A percentile compares a stretch with the other conserved stretches of the same genome.
phyloP scores from a whole-genome alignment of 2,329 filamentous ascomycete species.

The Arthrobotrys pseudoclavata region DNA sequence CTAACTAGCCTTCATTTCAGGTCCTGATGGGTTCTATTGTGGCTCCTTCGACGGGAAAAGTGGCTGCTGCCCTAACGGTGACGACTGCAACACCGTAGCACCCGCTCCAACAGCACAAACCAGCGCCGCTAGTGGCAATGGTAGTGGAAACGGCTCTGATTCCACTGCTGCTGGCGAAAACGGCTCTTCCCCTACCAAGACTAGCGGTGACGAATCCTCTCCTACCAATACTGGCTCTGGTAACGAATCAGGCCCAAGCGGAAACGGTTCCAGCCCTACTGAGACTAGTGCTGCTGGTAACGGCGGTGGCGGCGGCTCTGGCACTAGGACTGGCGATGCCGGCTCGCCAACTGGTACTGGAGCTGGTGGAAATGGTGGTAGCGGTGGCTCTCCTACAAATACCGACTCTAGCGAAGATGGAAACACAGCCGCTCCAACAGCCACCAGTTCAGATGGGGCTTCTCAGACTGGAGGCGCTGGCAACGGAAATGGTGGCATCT shows the following conservation, averaged over 20 bases:
- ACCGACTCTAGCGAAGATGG: conserved; percentile 11
- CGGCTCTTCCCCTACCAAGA: conserved; percentile 8
- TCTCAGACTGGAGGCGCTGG: conserved; percentile 12
- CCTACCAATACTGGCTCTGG: conserved; percentile 11
- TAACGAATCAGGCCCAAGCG: conserved; percentile 5
- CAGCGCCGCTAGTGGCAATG: conserved; percentile 19
- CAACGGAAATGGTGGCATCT: not conserved
- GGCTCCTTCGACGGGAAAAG: conserved; percentile 48
- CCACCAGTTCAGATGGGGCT: not conserved
- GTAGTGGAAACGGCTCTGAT: conserved; percentile 15
- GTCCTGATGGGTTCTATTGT: conserved; percentile 48
- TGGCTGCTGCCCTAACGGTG: conserved; percentile 47
- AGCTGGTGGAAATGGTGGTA: not conserved
- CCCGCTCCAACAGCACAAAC: conserved; percentile 18
- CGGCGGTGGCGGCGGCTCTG: conserved; percentile 30
- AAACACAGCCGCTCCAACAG: not conserved
- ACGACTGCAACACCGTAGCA: conserved; percentile 26
- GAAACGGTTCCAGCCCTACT: conserved; percentile 20
- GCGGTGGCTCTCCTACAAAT: conserved; percentile 11
- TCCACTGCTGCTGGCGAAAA: conserved; percentile 17
- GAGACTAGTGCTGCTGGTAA: conserved; percentile 22
- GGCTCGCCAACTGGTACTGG: conserved; percentile 25
- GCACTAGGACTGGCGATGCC: conserved; percentile 1
- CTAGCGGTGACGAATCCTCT: conserved; percentile 1
- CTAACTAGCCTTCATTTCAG: conserved; percentile 11